A percentile compares a stretch with the other conserved stretches of the same genome.
phyloP scores from a whole-genome alignment of 192 early-diverging fungal species.

The Entrophospora sp. region DNA sequence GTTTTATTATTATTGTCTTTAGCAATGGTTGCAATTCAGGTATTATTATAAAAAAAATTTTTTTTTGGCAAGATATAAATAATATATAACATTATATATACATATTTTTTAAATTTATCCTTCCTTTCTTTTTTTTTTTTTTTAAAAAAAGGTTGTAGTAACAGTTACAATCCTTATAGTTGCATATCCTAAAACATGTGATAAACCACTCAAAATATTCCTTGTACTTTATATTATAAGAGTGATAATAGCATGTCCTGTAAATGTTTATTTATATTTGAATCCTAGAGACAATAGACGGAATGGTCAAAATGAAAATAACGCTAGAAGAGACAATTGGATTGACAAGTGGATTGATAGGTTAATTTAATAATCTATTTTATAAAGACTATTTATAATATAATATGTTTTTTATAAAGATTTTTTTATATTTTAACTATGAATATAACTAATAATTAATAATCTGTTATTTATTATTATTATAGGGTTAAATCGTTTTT shows the following conservation, averaged over 20 bases:
- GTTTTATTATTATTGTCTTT: constrained; percentile 9
- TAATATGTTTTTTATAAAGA: too few relatives aligned
- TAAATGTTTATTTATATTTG: constrained; percentile 51
- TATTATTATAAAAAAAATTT: not conserved
- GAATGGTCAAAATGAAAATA: constrained; percentile 1
- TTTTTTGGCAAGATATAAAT: not conserved
- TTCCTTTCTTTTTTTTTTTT: not conserved
- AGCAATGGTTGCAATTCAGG: constrained; percentile 9
- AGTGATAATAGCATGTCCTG: constrained; percentile 49
- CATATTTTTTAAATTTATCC: not conserved
- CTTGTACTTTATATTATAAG: constrained; percentile 52
- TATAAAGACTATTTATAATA: not conserved
- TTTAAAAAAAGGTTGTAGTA: constrained; percentile 12
- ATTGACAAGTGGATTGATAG: constrained; percentile 23
- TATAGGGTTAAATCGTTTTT: constrained; percentile 51
- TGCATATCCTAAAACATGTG: not conserved
- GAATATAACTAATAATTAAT: not conserved
- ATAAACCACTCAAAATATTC: constrained; percentile 41
- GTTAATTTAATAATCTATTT: constrained; percentile 3
- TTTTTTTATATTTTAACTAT: not conserved
- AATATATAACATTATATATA: not conserved
- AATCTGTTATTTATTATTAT: not conserved
- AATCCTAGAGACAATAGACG: constrained; percentile 39
- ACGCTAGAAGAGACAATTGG: constrained; percentile 17
- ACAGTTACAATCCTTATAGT: constrained; percentile 6